Evolutionary conservation across 345 rosid species (phyloP).

Genomic region (Arabidopsis arenosa): DNA sequence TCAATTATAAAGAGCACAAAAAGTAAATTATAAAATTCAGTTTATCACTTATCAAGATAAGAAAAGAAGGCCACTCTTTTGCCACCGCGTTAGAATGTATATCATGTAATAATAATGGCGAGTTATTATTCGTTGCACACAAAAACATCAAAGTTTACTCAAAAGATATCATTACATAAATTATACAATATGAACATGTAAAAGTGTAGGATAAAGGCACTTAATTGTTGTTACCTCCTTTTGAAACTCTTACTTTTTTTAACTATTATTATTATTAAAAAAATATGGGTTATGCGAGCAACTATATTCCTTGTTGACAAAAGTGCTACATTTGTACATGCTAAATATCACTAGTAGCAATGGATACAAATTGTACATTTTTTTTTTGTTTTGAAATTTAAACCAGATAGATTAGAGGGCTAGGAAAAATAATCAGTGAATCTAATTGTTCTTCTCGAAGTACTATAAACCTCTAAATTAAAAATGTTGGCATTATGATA

Average conservation of each 20-base stretch:
- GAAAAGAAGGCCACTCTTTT: conserved; percentile 37
- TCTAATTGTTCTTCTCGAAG: not conserved
- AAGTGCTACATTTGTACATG: not conserved
- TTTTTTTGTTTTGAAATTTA: no score
- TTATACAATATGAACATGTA: conserved; percentile 28
- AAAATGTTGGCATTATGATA: no score
- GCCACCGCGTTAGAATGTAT: conserved; percentile 17
- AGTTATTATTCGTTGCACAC: conserved; percentile 21
- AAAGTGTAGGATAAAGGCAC: conserved; percentile 13
- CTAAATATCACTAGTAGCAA: conserved; percentile 2
- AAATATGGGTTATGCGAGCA: not conserved
- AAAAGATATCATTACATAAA: not conserved
- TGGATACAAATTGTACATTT: not conserved
- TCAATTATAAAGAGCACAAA: conserved; percentile 31
- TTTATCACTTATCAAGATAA: conserved; percentile 38
- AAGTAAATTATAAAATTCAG: conserved; percentile 21
- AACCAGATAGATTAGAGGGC: no score
- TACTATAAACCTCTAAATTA: no score
- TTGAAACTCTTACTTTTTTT: not conserved
- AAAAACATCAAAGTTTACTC: not conserved
- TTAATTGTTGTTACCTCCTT: not conserved
- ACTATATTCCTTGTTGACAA: not conserved
- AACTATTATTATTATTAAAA: not conserved
- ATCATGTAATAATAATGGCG: conserved; percentile 32
- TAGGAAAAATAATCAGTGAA: not conserved